Conservation (phyloP, 768 basidiomycete genomes). For the Plicaturopsis crispa region DNA sequence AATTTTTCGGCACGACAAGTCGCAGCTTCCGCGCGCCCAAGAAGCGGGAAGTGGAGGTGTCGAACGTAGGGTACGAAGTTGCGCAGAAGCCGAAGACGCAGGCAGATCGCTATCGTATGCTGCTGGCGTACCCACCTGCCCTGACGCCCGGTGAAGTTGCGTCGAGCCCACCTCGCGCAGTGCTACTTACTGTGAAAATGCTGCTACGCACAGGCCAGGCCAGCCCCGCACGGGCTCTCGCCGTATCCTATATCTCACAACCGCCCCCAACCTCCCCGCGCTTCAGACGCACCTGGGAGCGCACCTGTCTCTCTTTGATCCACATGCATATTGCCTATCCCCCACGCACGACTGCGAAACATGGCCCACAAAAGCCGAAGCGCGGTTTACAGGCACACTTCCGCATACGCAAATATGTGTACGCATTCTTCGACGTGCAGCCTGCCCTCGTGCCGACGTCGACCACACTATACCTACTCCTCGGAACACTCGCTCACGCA, state of each 20-base stretch:
- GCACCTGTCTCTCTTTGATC: slow-evolving; percentile 43
- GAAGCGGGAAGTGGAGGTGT: slow-evolving; percentile 6
- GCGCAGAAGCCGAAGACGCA: slow-evolving; percentile 4
- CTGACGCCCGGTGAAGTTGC: slow-evolving; percentile 24
- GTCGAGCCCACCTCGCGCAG: slow-evolving; percentile 31
- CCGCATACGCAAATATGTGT: no score
- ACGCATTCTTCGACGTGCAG: slow-evolving; percentile 38
- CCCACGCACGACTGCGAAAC: no score
- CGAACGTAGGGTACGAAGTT: background rate
- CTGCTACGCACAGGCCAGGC: slow-evolving; percentile 35
- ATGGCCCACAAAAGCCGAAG: no score
- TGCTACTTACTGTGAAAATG: slow-evolving; percentile 36
- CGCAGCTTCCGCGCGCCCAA: slow-evolving; percentile 20
- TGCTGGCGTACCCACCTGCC: slow-evolving; percentile 35
- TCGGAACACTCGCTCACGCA: slow-evolving; percentile 41
- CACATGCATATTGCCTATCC: slow-evolving; percentile 36
- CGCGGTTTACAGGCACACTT: no score
- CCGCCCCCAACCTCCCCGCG: slow-evolving; percentile 39
- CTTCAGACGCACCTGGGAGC: slow-evolving; percentile 26
- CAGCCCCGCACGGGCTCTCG: slow-evolving; percentile 34
- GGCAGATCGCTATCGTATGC: slow-evolving; percentile 23
- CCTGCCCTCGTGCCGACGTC: slow-evolving; percentile 47
- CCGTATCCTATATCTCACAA: slow-evolving; percentile 39
- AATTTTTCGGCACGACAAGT: slow-evolving; percentile 43
- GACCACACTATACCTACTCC: slow-evolving; percentile 50